Conservation (phyloP, 2,329 filamentous ascomycete species). For the Trichoderma hamatum region DNA sequence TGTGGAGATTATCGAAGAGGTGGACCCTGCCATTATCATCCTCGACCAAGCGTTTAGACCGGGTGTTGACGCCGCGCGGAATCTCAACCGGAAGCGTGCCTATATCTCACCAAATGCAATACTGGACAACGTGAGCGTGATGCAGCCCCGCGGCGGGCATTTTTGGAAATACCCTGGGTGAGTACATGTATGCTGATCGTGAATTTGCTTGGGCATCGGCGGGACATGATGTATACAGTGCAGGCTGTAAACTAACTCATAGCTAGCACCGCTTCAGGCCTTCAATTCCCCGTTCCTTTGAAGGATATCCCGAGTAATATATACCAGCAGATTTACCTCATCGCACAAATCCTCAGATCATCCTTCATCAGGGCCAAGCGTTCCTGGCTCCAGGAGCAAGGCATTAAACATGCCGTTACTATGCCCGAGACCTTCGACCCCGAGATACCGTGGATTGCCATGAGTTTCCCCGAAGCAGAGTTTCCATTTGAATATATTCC, state of each 20-base stretch:
- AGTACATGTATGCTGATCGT: not conserved
- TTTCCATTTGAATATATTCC: constrained; percentile 38
- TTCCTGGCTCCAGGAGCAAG: constrained; percentile 41
- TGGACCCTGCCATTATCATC: constrained; percentile 40
- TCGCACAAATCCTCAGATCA: constrained; percentile 30
- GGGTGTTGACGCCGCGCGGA: constrained; percentile 32
- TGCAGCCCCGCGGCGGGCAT: constrained; percentile 40
- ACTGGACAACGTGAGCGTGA: constrained; percentile 43
- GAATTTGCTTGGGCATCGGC: not conserved
- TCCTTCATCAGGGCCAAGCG: constrained; percentile 28
- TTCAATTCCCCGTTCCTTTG: constrained; percentile 50
- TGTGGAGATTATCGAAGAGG: constrained; percentile 34
- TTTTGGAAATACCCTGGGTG: constrained; percentile 35
- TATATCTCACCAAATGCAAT: constrained; percentile 50
- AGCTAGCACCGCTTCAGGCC: constrained; percentile 45
- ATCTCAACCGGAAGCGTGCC: constrained; percentile 38
- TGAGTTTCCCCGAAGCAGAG: constrained; percentile 33
- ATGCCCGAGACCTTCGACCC: constrained; percentile 32
- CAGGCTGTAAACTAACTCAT: too few species aligned
- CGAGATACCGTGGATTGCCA: constrained; percentile 34
- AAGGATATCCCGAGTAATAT: constrained; percentile 47
- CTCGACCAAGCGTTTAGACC: constrained; percentile 39
- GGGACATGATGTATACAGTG: not conserved
- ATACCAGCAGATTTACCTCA: constrained; percentile 30
- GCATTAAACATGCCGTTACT: constrained; percentile 33